Percentiles rank a stretch among this genome's conserved stretches.
phyloP scores from a whole-genome alignment of 1,284 basidiomycete species.

The Fomitopsis schrenkii region DNA sequence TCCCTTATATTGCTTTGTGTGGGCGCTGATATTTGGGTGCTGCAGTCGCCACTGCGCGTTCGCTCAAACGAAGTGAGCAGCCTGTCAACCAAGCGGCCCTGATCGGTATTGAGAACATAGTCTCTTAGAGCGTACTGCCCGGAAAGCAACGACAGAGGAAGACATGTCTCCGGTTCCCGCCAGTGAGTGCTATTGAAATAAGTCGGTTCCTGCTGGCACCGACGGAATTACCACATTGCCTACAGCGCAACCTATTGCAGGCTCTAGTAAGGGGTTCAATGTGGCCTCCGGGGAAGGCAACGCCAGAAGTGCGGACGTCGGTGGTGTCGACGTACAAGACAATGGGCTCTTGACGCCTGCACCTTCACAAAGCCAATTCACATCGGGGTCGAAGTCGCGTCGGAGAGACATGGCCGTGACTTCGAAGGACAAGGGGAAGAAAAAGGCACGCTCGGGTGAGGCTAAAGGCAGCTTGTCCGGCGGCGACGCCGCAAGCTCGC shows the following conservation, averaged over 20 bases:
- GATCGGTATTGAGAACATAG: not conserved
- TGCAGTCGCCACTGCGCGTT: not conserved
- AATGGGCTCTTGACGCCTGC: constrained; percentile 6
- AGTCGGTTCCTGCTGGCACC: not conserved
- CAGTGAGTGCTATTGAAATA: not conserved
- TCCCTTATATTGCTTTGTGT: not conserved
- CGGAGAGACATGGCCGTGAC: not conserved
- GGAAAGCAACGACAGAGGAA: not conserved
- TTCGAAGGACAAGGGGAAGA: constrained; percentile 11
- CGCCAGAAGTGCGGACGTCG: not conserved
- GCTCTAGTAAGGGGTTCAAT: not conserved
- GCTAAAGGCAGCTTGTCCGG: not conserved
- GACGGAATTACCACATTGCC: not conserved
- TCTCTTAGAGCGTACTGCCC: not conserved
- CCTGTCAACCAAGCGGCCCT: not conserved
- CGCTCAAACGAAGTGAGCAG: constrained; percentile 8
- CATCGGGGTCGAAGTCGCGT: not conserved
- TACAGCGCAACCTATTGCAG: not conserved
- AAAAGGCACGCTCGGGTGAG: constrained; percentile 3
- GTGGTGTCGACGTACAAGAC: not conserved
- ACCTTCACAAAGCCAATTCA: constrained; percentile 3
- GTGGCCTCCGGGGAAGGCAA: not conserved
- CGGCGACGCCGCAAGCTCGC: not conserved
- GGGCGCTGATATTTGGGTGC: not conserved
- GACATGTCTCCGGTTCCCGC: not conserved